Evolutionary conservation across 805 yeast genomes (phyloP), one percentile per base, ranked within the genome.

Genomic region (Brettanomyces nanus): DNA sequence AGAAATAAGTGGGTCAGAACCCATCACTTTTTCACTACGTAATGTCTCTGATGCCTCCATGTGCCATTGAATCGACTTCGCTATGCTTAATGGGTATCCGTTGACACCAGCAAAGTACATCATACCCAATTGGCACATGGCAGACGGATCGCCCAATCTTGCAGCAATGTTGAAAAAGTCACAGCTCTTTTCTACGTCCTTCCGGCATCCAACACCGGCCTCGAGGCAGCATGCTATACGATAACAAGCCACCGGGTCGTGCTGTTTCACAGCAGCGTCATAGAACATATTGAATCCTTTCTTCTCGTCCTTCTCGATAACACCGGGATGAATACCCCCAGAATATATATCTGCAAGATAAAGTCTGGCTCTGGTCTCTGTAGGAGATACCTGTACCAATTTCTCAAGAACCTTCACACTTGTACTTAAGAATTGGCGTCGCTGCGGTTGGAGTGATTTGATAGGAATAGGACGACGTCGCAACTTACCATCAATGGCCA

Each of bases 91-190:
- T 4, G 48, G 35, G 28, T 53, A 50, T 4, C 58, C 61, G 44
- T 50, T 53, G n/a, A 51, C 53, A 7, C 63, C 63, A 14, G 73
- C 66, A 14, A 79, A 62, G 46, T 70, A 65, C 33, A 78, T 66
- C 73, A 78, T 71, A 5, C 87, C 92, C 14, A 82, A 59, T 56
- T 81, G 80, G 59, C 79, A 81, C 84, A 81, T 80, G 18, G 86
- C 77, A 11, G 77, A 69, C 3, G 71, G 73, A 45, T 73, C 75
- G 4, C 80, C 81, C 18, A 69, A 55, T n/a, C 65, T 58, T 3
- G 89, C 85, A 0, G 86, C 84, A 33, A 65, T 62, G 26, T 66
- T 63, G 57, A 76, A 81, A 61, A 71, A 76, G 11, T 61, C 49
- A 19, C 76, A 57, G 7, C 86, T 77, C 41, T 66, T 64, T 14